These are phyloP conservation scores for Suillus spraguei DNA, from an alignment of 768 basidiomycete species.

Conservation along the genomic window DNA sequence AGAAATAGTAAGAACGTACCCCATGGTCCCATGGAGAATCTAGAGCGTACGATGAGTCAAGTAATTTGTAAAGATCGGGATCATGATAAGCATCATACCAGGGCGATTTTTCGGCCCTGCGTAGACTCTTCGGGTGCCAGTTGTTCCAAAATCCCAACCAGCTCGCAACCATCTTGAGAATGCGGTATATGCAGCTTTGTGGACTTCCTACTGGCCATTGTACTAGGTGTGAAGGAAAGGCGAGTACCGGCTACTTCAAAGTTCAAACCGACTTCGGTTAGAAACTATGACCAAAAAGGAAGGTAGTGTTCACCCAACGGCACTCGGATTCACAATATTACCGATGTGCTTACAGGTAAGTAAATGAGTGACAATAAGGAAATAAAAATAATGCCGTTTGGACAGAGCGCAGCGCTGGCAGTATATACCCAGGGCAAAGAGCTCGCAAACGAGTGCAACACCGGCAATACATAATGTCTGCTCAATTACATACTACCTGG, in stretches of 20 bases:
- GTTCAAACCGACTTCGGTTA: background rate
- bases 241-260: background rate
- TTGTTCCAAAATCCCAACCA: conserved; percentile 68
- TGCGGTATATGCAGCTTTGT: conserved; percentile 60
- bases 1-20: conserved; percentile 45
- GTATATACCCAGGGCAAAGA: background rate
- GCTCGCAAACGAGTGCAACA: background rate
- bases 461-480: background rate
- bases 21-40: conserved; percentile 82
- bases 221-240: conserved; percentile 20
- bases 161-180: conserved; percentile 42
- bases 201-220: conserved; percentile 33
- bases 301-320: conserved; percentile 25
- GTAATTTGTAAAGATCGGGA: conserved; percentile 14
- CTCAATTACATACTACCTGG: background rate
- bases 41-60: conserved; percentile 33
- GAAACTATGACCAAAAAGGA: conserved; percentile 24
- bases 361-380: background rate
- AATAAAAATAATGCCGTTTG: background rate
- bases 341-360: too few relatives aligned
- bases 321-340: background rate
- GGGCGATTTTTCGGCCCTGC: conserved; percentile 59
- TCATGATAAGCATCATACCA: conserved; percentile 47
- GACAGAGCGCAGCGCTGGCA: background rate
- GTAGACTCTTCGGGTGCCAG: conserved; percentile 50